Conservation (phyloP, 768 basidiomycete genomes). For the Suillus hirtellus region DNA sequence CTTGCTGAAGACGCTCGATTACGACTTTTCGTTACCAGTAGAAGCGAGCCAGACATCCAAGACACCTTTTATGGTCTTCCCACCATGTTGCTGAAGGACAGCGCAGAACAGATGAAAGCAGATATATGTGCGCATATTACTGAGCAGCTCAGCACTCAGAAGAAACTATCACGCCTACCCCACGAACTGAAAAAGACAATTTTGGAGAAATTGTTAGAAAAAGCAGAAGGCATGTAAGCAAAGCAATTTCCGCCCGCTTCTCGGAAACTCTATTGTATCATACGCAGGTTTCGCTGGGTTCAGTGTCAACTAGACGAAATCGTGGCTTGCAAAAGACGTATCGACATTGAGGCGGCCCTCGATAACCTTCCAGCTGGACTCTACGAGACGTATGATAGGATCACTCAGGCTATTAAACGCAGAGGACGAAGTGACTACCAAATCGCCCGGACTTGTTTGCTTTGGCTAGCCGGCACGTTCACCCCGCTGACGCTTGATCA, state of each 20-base stretch:
- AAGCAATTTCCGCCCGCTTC: neutral
- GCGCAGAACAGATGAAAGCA: neutral
- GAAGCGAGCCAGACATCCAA: neutral
- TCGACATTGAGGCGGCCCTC: conserved; percentile 8
- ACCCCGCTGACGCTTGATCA: conserved; percentile 1
- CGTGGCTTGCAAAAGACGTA: neutral
- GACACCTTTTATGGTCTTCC: conserved; percentile 1
- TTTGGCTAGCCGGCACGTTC: conserved; percentile 3
- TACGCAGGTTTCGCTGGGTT: conserved; percentile 12
- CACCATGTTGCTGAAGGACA: conserved; percentile 5
- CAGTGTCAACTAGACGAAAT: conserved; percentile 10
- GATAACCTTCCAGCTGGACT: conserved; percentile 17
- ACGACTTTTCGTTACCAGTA: conserved; percentile 14
- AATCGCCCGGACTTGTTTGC: neutral
- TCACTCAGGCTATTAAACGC: conserved; percentile 15
- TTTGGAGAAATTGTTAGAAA: conserved; percentile 4
- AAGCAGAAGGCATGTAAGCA: conserved; percentile 11
- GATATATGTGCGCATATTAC: conserved; percentile 9
- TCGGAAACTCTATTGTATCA: neutral
- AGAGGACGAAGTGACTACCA: neutral
- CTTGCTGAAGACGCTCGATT: conserved; percentile 3
- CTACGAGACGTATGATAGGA: conserved; percentile 26
- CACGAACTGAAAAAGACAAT: neutral
- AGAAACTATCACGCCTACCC: neutral
- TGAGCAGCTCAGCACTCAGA: neutral